Base-by-base conservation (phyloP, 2,329 filamentous ascomycete genomes). In the Fusarium phyllophilum region DNA sequence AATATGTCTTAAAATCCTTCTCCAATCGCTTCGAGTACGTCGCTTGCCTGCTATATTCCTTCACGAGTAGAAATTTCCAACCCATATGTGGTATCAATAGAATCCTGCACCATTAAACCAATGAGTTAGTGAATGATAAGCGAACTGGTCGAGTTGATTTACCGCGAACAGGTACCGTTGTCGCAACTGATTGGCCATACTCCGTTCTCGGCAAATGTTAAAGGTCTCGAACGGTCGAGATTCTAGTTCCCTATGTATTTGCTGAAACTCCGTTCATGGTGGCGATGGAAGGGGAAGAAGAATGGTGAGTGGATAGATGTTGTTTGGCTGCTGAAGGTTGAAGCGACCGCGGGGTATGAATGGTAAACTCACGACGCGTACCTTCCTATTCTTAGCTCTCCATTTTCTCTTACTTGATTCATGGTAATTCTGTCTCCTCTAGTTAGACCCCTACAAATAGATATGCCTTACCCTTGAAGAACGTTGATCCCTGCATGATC, bases 401-500 rank as follows among this genome's bases (percentile, higher is more conserved):
- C 8, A 62, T 48, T 39, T 61, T 24, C 41, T 42, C 55, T 26
- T 13, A 29, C 22, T 29, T 42, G 33, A 18, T 42, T 33, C 13
- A 62, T 20, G 31, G 39, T 26, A 13, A 61, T 54, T 62, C 18
- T 44, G 13, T 24, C 48, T 55, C 42, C 31, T 68, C 33, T 26
- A 39, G 20, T 33, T 26, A 44, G 33, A 63, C 36, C 56, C 64
- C 42, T 68, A 55, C 56, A 42, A 18, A 18, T 22, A 54, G 26
- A 52, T n/a, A 52, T 54, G 41, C 39, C 34, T 55, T 51, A 52
- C 24, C 45, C 62, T 63, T 57, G 29, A 36, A 51, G 62, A 42
- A 10, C 12, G 62, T 29, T 48, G 42, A 70, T 61, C 67, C 48
- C 41, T 71, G 38, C 48, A 45, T 66, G 38, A 36, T 42, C 41